Evolutionary conservation across 2,329 filamentous ascomycete genomes (phyloP).

Genomic region (Phialophora tarda): DNA sequence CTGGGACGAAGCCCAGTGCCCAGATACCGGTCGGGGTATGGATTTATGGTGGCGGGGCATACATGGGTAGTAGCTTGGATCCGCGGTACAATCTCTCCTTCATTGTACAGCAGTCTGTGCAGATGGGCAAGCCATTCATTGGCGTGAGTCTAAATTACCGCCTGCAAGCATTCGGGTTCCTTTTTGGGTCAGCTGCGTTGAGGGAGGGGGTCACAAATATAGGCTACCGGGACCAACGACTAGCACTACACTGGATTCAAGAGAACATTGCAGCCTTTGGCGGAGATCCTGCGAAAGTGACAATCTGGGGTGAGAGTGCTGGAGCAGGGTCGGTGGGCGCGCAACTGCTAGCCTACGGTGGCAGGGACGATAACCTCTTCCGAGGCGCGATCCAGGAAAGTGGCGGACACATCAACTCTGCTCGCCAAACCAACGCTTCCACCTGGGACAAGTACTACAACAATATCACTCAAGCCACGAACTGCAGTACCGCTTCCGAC

Average conservation of each 20-base stretch:
- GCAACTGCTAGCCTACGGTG: conserved; percentile 61
- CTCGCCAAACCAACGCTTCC: conserved; percentile 12
- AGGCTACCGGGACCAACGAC: conserved; percentile 55
- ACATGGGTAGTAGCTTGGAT: conserved; percentile 57
- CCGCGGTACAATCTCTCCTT: conserved; percentile 68
- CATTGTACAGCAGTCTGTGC: conserved; percentile 61
- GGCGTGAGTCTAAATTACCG: conserved; percentile 62
- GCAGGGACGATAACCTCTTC: conserved; percentile 61
- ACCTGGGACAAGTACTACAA: conserved; percentile 57
- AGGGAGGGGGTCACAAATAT: conserved; percentile 56
- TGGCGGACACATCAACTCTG: conserved; percentile 46
- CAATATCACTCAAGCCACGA: conserved; percentile 62
- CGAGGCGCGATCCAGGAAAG: conserved; percentile 59
- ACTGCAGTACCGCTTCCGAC: conserved; percentile 63
- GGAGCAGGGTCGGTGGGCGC: conserved; percentile 44
- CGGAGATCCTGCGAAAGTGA: conserved; percentile 46
- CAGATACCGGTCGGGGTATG: conserved; percentile 64
- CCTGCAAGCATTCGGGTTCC: conserved; percentile 59
- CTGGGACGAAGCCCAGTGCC: conserved; percentile 47
- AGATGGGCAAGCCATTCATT: conserved; percentile 60
- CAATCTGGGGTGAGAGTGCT: conserved; percentile 47
- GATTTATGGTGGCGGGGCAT: conserved; percentile 63
- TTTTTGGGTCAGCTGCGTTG: conserved; percentile 47
- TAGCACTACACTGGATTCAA: conserved; percentile 48
- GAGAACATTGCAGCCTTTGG: conserved; percentile 48